Evolutionary conservation across 179 eudicot species (phyloP).

Genomic region (Silene vulgaris): DNA sequence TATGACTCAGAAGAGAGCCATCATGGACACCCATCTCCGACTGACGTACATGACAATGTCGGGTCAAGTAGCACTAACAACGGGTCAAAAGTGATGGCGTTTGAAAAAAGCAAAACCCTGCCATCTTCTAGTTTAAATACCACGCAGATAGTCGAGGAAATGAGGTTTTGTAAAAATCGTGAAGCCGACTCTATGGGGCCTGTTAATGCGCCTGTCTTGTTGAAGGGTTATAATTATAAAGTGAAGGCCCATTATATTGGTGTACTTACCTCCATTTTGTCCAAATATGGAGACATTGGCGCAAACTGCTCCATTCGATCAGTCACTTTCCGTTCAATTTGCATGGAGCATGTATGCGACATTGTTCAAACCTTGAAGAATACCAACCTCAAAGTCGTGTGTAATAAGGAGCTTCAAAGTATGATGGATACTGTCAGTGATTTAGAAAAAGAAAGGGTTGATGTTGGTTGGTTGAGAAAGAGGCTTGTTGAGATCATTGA

Average conservation of each 20-base stretch:
- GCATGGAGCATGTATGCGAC: conserved; percentile 6
- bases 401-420: background rate
- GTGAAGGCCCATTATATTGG: background rate
- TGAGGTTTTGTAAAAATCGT: background rate
- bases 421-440: background rate
- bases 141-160: background rate
- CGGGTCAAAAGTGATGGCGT: background rate
- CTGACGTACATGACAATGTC: background rate
- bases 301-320: background rate
- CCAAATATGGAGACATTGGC: background rate
- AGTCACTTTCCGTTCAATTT: background rate
- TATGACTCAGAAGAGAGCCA: background rate
- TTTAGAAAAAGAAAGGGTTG: background rate
- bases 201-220: background rate
- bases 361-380: background rate
- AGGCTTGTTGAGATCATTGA: background rate
- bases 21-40: background rate
- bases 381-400: background rate
- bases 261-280: background rate
- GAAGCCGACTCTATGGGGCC: background rate
- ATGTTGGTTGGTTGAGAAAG: conserved; percentile 8
- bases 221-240: background rate
- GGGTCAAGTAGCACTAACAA: background rate
- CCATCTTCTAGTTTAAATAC: background rate
- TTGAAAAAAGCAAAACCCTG: too few relatives aligned